A percentile compares a stretch with the other conserved stretches of the same genome.
phyloP scores from a whole-genome alignment of 2,329 filamentous ascomycete genomes.

The Hypoxylon sp. region DNA sequence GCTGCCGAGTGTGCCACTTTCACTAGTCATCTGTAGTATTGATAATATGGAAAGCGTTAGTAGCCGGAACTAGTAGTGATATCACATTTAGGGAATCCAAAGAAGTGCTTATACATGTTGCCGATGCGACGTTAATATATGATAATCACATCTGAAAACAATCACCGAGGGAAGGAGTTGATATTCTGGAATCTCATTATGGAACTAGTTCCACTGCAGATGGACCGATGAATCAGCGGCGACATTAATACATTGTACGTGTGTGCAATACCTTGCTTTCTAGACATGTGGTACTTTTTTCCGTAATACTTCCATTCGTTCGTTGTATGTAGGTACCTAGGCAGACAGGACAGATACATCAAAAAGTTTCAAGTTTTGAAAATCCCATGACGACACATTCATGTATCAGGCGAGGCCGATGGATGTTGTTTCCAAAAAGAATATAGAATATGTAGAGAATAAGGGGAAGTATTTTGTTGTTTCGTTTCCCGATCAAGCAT shows the following conservation, averaged over 20 bases:
- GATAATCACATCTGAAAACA: constrained; percentile 36
- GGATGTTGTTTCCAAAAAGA: not conserved
- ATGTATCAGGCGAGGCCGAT: constrained; percentile 5
- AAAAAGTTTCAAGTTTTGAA: too few relatives aligned
- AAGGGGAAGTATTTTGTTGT: constrained; percentile 17
- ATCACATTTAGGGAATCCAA: constrained; percentile 25
- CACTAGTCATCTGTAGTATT: constrained; percentile 1
- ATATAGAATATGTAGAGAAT: constrained; percentile 1
- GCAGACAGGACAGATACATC: not conserved
- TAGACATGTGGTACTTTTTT: too few relatives aligned
- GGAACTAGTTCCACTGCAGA: constrained; percentile 28
- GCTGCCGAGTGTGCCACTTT: constrained; percentile 5
- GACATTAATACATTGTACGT: constrained; percentile 21
- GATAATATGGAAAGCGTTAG: too few relatives aligned
- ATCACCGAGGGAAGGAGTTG: constrained; percentile 30
- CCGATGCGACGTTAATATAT: constrained; percentile 34
- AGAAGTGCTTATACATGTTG: constrained; percentile 15
- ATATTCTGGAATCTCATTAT: constrained; percentile 28
- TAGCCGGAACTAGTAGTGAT: constrained; percentile 21
- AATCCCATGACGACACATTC: constrained; percentile 5
- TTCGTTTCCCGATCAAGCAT: constrained; percentile 14
- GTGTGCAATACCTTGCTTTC: not conserved
- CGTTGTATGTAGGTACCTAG: too few relatives aligned
- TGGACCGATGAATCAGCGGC: constrained; percentile 22
- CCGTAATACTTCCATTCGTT: too few relatives aligned